Base-by-base conservation (phyloP, 805 yeast species). In the Saturnispora silvae region DNA sequence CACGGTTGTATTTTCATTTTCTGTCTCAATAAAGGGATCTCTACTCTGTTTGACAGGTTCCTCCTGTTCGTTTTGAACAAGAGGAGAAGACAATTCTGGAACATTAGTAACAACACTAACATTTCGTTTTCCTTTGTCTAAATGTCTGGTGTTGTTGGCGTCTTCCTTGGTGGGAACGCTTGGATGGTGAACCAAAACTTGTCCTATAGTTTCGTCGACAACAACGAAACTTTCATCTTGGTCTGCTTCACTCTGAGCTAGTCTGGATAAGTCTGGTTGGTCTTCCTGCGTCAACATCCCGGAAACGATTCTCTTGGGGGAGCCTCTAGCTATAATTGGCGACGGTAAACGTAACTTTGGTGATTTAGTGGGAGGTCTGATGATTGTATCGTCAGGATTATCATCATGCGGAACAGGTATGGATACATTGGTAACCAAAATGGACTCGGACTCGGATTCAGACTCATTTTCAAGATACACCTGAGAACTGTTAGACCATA, bases 241-340 rank as follows among this genome's bases (percentile, higher is more conserved):
- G 8, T 37, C 34, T n/a, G 38, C 43, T 13, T 39, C 46, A 7
- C 37, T 49, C 10, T 45, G 52, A 20, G 43, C 39, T 9, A 37
- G 25, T 28, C 56, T 57, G 3, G 64, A 58, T n/a, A 60, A 42
- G 35, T 60, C 57, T 2, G 64, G 64, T 35, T 53, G 59, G 5
- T 48, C 46, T 10, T 42, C 40, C 1, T 46, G 16, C 7, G 44
- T 40, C 14, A 60, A 45, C 64, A 60, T 60, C 7, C 64, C 64
- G 3, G 64, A 58, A 2, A 62, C 57, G 24, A 60, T 57, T 47
- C 64, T 50, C 26, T 48, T 49, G 9, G 61, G 61, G 3, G 61
- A 56, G 1, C 62, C 63, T 16, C 46, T 47, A 11, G 57, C 57
- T 23, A 54, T 48, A 4, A 57, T 48, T 5, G 60, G 60, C 11